Evolutionary conservation across 1,284 basidiomycete genomes (phyloP), one percentile per base, ranked within the genome.

Genomic region (Irpex rosettiformis): DNA sequence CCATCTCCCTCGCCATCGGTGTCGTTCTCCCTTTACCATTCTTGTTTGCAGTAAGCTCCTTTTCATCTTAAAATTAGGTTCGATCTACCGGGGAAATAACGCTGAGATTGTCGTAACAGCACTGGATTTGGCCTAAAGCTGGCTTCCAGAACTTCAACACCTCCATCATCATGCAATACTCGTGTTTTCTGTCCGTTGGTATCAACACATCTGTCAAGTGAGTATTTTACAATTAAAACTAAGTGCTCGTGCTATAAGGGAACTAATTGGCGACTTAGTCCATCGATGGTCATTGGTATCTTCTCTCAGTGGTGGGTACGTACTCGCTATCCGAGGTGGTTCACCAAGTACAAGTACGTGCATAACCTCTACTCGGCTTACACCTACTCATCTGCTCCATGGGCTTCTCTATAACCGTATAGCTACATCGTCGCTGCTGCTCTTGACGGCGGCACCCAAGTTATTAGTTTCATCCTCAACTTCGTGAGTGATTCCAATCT

Each of bases 291-390:
- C 11, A 71, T 84, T 40, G 82, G 81, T 18, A 64, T 83, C 29
- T 78, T 83, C 67, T 82, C 81, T n/a, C 82, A 84, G 65, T 82
- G 77, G 70, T 81, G 77, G 62, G 73, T 82, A 37, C 70, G 78
- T 58, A 75, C 70, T 59, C 71, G 68, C 62, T 70, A 75, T 56
- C 76, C 79, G 28, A 70, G 76, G 25, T 81, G 77, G 77, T 83
- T 83, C 75, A 75, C 77, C 58, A 81, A 83, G 69, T 85, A 84
- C 73, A 85, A 84, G 72, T 86, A 80, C 72, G 70, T 81, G 58
- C n/a, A n/a, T n/a, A 24, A 22, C 2, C 21, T 27, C 21, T 28
- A 10, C 49, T 28, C 30, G 21, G 16, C 40, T 25, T n/a, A 24
- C 22, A 22, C 8, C n/a, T 18, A n/a, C 43, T 45, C 21, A n/a